Evolutionary conservation across 345 rosid species (phyloP).

Genomic region (Citropsis articulata): DNA sequence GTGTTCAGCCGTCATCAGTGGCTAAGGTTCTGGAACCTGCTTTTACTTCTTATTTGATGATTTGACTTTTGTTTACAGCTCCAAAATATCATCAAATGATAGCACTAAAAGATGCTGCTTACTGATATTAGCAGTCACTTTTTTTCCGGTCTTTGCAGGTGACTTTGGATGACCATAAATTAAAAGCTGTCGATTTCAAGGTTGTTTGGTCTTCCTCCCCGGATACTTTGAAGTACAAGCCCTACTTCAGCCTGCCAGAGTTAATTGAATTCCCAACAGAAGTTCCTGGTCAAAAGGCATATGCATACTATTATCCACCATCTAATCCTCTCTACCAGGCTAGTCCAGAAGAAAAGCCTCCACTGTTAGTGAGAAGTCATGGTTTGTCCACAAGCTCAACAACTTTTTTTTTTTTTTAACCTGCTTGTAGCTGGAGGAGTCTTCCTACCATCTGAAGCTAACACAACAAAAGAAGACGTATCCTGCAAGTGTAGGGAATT

Average conservation of each 20-base stretch:
- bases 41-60: not conserved
- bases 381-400: slow-evolving; percentile 39
- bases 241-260: slow-evolving; percentile 81
- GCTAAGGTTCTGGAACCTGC: slow-evolving; percentile 56
- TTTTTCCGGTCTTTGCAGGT: slow-evolving; percentile 42
- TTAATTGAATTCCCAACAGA: slow-evolving; percentile 87
- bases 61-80: not conserved
- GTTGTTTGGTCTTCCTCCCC: slow-evolving; percentile 90
- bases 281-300: slow-evolving; percentile 79
- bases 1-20: slow-evolving; percentile 75
- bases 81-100: not conserved
- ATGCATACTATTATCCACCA: slow-evolving; percentile 87
- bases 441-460: not conserved
- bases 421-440: not conserved
- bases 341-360: slow-evolving; percentile 78
- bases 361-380: slow-evolving; percentile 81
- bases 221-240: slow-evolving; percentile 56
- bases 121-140: slow-evolving; percentile 7
- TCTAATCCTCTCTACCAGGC: slow-evolving; percentile 62
- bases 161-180: slow-evolving; percentile 54
- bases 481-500: not conserved
- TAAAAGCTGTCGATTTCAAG: slow-evolving; percentile 47
- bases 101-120: not conserved
- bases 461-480: slow-evolving; percentile 1
- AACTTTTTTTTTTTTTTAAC: not conserved